Evolutionary conservation across 2,329 filamentous ascomycete genomes (phyloP), one percentile per base, ranked within the genome.

Genomic region (Aspergillus eucalypticola): DNA sequence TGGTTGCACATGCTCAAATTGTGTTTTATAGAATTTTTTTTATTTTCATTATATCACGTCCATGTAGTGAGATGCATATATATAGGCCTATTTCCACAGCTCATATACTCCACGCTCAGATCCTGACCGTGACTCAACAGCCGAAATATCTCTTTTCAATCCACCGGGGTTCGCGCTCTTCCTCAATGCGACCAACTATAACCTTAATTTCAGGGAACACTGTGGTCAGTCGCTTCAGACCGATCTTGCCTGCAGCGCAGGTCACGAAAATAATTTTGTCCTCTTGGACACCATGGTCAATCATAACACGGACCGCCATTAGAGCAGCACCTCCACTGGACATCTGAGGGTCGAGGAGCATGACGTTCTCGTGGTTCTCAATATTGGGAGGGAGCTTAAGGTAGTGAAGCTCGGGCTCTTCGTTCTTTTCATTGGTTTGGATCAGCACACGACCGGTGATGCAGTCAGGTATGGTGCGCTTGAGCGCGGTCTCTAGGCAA

Each of bases 301-400:
- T 87, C 56, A 99, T 81, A n/a, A 98, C 91, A 71, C 95, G 90
- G 44, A 98, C 93, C 0, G 95, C 92, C 95, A 99, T 99, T 60
- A 99, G 80, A 4, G 86, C 87, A 11, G 87, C 86, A 38, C 93
- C 94, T 46, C 95, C 95, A 62, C 89, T 93, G 25, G 91, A 92
- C 90, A 98, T 97, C 73, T 99, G 95, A 13, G 93, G 89, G 75
- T 98, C 95, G 19, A 98, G 81, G 7, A 99, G 81, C 61, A 99
- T 81, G 17, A 99, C 92, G 53, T 89, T 89, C 65, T 91, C 88
- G 71, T 96, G 90, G 44, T 84, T 76, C 61, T 84, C 79, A 58
- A 98, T 90, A 62, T 91, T 85, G 2, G 85, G 81, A 0, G 91
- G 90, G 3, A 99, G 81, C 65, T 91, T 91, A 60, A 93, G 84